Percentiles rank a stretch among this genome's conserved stretches.
Conservation (phyloP, 176 grass and related monocot genomes). For the Pharus latifolius region DNA sequence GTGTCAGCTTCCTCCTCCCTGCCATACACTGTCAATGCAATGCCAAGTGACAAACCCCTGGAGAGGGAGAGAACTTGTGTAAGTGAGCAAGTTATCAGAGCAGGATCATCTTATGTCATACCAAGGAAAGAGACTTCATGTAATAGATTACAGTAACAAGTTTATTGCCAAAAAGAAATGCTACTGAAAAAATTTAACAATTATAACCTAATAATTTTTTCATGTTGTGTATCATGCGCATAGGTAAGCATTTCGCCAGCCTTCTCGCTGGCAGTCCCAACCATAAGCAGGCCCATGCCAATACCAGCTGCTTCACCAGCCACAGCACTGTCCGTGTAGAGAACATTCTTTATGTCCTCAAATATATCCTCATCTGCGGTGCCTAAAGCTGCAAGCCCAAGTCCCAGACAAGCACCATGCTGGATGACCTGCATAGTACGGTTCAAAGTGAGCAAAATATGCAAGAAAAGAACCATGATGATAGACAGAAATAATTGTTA, state of each 20-base stretch:
- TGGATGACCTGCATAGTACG: constrained; percentile 70
- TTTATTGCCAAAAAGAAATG: neutral
- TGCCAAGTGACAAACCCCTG: constrained; percentile 70
- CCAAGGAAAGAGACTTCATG: neutral
- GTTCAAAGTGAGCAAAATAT: neutral
- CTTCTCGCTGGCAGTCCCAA: constrained; percentile 74
- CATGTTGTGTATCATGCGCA: constrained; percentile 86
- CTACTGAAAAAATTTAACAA: neutral
- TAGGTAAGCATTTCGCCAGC: constrained; percentile 75
- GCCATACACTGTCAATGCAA: constrained; percentile 81
- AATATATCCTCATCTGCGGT: constrained; percentile 97
- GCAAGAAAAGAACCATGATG: constrained; percentile 15
- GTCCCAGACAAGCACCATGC: constrained; percentile 91
- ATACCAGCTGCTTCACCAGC: constrained; percentile 76
- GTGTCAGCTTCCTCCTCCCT: constrained; percentile 80
- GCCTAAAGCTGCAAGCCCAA: constrained; percentile 87
- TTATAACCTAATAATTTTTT: constrained; percentile 70
- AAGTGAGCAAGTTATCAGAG: too few species aligned
- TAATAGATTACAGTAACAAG: neutral
- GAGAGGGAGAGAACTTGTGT: neutral
- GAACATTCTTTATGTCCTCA: constrained; percentile 88
- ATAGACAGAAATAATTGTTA: neutral
- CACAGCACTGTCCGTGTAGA: constrained; percentile 92
- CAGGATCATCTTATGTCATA: neutral
- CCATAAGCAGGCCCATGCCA: constrained; percentile 81